Percentiles rank a stretch among this genome's conserved stretches.
Evolutionary conservation across 2,329 filamentous ascomycete species (phyloP).

Genomic region (Helotiales sp.): DNA sequence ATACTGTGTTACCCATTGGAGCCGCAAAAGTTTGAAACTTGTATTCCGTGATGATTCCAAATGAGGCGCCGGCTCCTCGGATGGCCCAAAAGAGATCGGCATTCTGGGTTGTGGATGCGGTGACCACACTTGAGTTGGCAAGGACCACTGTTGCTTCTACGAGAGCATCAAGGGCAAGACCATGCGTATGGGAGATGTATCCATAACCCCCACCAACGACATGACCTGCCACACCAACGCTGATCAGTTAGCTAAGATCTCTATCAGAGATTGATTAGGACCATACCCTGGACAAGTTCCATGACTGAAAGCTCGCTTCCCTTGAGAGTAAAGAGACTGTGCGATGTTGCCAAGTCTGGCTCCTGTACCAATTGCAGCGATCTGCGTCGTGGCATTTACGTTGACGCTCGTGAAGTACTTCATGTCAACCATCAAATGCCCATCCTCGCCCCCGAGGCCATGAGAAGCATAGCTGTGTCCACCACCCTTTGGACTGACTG

Average conservation of each 20-base stretch:
- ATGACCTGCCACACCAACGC: conserved; percentile 20
- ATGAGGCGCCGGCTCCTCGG: conserved; percentile 36
- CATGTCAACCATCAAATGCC: conserved; percentile 55
- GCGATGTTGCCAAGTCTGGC: conserved; percentile 45
- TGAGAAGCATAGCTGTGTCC: conserved; percentile 55
- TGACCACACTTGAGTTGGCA: conserved; percentile 27
- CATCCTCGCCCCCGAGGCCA: conserved; percentile 47
- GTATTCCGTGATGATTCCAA: conserved; percentile 36
- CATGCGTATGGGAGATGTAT: conserved; percentile 20
- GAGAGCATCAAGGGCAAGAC: conserved; percentile 20
- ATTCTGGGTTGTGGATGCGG: conserved; percentile 42
- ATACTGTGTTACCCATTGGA: conserved; percentile 36
- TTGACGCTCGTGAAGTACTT: conserved; percentile 50
- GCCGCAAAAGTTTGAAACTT: conserved; percentile 50
- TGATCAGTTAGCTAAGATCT: background rate
- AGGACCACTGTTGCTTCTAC: conserved; percentile 19
- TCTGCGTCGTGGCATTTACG: conserved; percentile 43
- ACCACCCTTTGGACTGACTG: conserved; percentile 51
- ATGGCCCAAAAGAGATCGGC: conserved; percentile 48
- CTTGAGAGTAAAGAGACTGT: conserved; percentile 36
- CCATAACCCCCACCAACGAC: conserved; percentile 23
- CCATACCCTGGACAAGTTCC: conserved; percentile 43
- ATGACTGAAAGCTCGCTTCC: conserved; percentile 40
- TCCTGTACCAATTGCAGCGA: conserved; percentile 41
- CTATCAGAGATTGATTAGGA: background rate